These are phyloP conservation scores for Fusarium brachygibbosum DNA, from an alignment of 2,329 filamentous ascomycete species.

Conservation along the genomic window DNA sequence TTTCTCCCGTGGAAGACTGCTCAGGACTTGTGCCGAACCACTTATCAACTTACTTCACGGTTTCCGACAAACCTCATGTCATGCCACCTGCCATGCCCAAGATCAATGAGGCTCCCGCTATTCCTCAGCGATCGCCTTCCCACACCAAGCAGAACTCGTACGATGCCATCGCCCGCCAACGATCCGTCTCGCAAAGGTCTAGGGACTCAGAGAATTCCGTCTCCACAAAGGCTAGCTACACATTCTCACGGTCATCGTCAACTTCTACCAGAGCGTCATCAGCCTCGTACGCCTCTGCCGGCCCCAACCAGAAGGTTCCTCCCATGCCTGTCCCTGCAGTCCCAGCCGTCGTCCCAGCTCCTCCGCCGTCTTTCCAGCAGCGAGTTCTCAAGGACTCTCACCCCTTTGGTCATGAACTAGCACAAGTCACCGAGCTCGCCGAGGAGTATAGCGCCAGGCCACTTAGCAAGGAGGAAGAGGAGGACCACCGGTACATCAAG, in stretches of 20 bases:
- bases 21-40: constrained; percentile 74
- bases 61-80: constrained; percentile 61
- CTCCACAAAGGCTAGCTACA: constrained; percentile 69
- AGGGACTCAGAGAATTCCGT: constrained; percentile 66
- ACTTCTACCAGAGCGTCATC: constrained; percentile 67
- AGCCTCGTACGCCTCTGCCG: constrained; percentile 56
- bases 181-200: constrained; percentile 72
- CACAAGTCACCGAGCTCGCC: constrained; percentile 91
- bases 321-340: constrained; percentile 50
- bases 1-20: constrained; percentile 67
- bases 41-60: constrained; percentile 74
- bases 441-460: constrained; percentile 84
- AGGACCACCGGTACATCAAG: constrained; percentile 74
- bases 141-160: constrained; percentile 89
- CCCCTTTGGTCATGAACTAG: constrained; percentile 90
- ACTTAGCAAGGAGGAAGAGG: constrained; percentile 72
- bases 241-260: constrained; percentile 70
- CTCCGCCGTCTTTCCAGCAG: constrained; percentile 56
- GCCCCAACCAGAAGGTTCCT: constrained; percentile 49
- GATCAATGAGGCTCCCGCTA: constrained; percentile 61
- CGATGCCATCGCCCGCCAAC: constrained; percentile 77
- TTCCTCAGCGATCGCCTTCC: constrained; percentile 84
- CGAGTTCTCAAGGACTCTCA: constrained; percentile 61
- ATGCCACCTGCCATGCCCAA: constrained; percentile 51
- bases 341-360: constrained; percentile 49